A percentile compares a stretch with the other conserved stretches of the same genome.
phyloP scores from a whole-genome alignment of 257 asterid species.

The Leptodermis oblonga region DNA sequence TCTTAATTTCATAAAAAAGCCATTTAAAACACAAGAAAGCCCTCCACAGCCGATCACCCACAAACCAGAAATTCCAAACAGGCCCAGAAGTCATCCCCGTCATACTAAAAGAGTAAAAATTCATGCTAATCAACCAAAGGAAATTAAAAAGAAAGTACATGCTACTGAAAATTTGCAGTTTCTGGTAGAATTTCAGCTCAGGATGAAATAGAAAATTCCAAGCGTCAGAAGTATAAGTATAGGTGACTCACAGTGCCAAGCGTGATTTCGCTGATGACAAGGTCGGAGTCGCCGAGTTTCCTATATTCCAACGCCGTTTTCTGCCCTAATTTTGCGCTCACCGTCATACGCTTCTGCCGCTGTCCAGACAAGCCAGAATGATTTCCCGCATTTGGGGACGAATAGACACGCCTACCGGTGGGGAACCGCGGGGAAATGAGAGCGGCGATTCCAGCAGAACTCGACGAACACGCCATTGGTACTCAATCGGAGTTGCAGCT shows the following conservation, averaged over 20 bases:
- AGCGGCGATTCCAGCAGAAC: slow-evolving; percentile 17
- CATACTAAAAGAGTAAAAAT: too few relatives aligned
- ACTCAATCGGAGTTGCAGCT: neutral
- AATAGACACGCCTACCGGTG: slow-evolving; percentile 17
- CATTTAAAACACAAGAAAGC: too few relatives aligned
- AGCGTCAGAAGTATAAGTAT: neutral
- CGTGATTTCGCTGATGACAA: slow-evolving; percentile 76
- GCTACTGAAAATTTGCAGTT: too few relatives aligned
- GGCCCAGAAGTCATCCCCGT: too few relatives aligned
- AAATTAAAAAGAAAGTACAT: too few relatives aligned
- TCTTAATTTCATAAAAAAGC: too few relatives aligned
- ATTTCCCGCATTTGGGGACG: neutral
- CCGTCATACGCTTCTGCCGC: slow-evolving; percentile 18
- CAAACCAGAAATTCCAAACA: too few relatives aligned
- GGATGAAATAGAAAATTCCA: too few relatives aligned
- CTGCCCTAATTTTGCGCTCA: slow-evolving; percentile 22
- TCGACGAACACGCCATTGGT: slow-evolving; percentile 23
- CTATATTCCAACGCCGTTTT: slow-evolving; percentile 48
- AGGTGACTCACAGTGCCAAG: slow-evolving; percentile 68
- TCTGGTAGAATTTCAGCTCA: neutral
- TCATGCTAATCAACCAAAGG: too few relatives aligned
- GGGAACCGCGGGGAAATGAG: slow-evolving; percentile 14
- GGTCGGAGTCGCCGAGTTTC: slow-evolving; percentile 89
- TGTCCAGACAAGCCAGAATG: neutral
- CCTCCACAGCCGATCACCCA: too few relatives aligned